Conservation (phyloP, 352 stramenopile species). For the Globisporangium iwayamae region DNA sequence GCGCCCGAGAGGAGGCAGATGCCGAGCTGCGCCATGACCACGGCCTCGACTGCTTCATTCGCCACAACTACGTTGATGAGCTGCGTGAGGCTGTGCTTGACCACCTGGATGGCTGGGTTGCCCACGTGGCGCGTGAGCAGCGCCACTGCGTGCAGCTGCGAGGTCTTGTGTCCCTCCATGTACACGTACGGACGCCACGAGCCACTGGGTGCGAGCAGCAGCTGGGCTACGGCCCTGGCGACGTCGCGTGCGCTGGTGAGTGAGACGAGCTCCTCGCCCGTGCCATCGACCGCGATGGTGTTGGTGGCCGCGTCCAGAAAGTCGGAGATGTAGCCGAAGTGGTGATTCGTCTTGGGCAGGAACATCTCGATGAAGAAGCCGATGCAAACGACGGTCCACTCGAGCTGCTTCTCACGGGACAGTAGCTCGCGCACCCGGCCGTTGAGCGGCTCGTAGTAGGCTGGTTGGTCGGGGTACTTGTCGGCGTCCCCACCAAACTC, state of each 20-base stretch:
- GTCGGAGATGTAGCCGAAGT: slow-evolving; percentile 19
- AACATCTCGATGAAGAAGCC: slow-evolving; percentile 34
- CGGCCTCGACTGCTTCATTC: slow-evolving; percentile 11
- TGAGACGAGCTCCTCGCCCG: slow-evolving; percentile 24
- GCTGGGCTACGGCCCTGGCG: slow-evolving; percentile 16
- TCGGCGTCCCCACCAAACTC: slow-evolving; percentile 35
- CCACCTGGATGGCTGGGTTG: slow-evolving; percentile 21
- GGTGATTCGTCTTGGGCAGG: slow-evolving; percentile 25
- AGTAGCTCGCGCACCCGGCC: slow-evolving; percentile 20
- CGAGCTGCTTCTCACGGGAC: slow-evolving; percentile 23
- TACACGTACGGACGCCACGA: slow-evolving; percentile 28
- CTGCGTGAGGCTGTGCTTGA: slow-evolving; percentile 11
- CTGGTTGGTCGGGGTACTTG: slow-evolving; percentile 17
- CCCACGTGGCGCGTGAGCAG: slow-evolving; percentile 11
- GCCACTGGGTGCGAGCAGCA: slow-evolving; percentile 18
- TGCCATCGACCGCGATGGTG: slow-evolving; percentile 31
- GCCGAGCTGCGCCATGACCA: slow-evolving; percentile 21
- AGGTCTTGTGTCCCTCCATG: slow-evolving; percentile 31
- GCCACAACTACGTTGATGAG: background rate
- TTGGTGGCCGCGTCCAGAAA: slow-evolving; percentile 23
- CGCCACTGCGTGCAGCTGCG: slow-evolving; percentile 30
- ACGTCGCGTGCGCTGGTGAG: slow-evolving; percentile 27
- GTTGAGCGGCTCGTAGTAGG: slow-evolving; percentile 15
- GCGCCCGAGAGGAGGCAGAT: slow-evolving; percentile 11
- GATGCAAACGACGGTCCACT: slow-evolving; percentile 32